Conservation (phyloP, 2,329 filamentous ascomycete species). For the Pyrenophora tritici-repentis region DNA sequence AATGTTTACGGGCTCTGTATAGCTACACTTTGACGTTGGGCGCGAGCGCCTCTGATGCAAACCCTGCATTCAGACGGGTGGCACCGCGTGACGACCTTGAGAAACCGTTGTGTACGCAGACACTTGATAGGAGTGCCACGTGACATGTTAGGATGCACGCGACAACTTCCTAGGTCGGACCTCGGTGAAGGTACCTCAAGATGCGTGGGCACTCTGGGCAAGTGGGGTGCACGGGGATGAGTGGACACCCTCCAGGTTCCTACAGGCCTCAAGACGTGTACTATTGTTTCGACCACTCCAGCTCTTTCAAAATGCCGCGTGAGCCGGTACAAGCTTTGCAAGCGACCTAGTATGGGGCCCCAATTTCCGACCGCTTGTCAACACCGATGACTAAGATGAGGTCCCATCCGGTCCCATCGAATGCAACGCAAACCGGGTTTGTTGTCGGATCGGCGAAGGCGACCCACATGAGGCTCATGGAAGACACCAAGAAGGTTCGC, state of each 20-base stretch:
- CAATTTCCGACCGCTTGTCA: conserved; percentile 10
- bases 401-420: conserved; percentile 7
- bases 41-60: conserved; percentile 4
- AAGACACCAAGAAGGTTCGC: conserved; percentile 15
- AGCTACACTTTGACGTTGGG: background rate
- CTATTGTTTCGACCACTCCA: conserved; percentile 10
- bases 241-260: conserved; percentile 11
- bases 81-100: conserved; percentile 2
- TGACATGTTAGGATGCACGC: background rate
- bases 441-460: conserved; percentile 8
- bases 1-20: background rate
- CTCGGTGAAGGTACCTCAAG: conserved; percentile 12
- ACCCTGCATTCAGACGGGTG: conserved; percentile 2
- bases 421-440: conserved; percentile 10
- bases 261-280: conserved; percentile 15
- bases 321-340: conserved; percentile 9
- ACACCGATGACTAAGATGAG: background rate
- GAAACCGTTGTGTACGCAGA: conserved; percentile 5
- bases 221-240: conserved; percentile 13
- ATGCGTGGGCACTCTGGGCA: conserved; percentile 10
- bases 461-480: conserved; percentile 16
- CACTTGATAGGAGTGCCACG: background rate
- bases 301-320: conserved; percentile 15
- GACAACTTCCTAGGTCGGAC: conserved; percentile 6
- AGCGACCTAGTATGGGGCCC: conserved; percentile 1